Evolutionary conservation across 257 asterid species (phyloP), one percentile per base, ranked within the genome.

Genomic region (Verbena officinalis): DNA sequence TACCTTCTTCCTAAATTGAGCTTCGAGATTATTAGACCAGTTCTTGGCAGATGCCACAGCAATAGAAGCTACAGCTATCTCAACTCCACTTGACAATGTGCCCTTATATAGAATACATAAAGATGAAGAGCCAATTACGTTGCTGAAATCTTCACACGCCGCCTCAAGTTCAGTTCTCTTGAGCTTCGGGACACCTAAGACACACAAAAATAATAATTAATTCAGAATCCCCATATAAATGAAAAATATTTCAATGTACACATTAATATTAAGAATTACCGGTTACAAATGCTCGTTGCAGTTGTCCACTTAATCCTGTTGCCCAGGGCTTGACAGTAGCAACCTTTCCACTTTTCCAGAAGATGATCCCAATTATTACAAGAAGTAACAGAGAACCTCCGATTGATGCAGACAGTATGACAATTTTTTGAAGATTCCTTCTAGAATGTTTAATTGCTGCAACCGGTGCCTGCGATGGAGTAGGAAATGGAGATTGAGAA

Each of bases 81-180:
- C 98, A 23, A 87, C 92, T 55, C 96, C 97, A 71, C 81, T 85
- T n/a, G 96, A 86, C 73, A 92, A 73, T 3, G 96, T 92, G 46
- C 97, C 97, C 76, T 92, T 92, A 31, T 92, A 92, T 58, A 89
- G 49, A 19, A 87, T 80, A 56, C 87, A 83, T 14, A 66, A 73
- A 0, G 96, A 72, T 34, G 82, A 77, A 31, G 96, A 74, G 49
- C 98, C 96, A 19, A 92, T 85, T 43, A 92, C 97, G 44, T 92
- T 92, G 81, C 98, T 92, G 66, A 92, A 92, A 73, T 84, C 96
- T 83, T 92, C 98, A 77, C 98, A 92, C 3, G 98, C 97, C 36
- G 80, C 74, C 81, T 81, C 97, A 39, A 92, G 86, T 72, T 92
- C 98, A 22, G 79, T 73, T 76, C 97, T 87, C 68, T 74, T 87